Evolutionary conservation across 1,284 basidiomycete species (phyloP).

Genomic region (Ustilago sp.): DNA sequence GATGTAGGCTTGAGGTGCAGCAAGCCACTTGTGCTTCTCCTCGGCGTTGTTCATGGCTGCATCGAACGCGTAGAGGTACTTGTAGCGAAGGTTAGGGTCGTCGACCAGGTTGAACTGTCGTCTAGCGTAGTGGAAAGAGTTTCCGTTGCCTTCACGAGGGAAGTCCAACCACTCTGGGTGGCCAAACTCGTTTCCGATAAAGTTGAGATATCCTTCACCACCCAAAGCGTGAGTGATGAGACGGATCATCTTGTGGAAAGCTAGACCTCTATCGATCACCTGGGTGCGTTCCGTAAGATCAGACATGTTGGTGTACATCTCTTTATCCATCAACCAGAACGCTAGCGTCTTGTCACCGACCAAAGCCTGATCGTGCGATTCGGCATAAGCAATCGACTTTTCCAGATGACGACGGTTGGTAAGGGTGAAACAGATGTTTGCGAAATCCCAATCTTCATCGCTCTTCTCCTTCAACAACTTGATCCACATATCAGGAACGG

Average conservation of each 20-base stretch:
- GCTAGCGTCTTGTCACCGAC: conserved; percentile 93
- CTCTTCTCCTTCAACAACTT: conserved; percentile 92
- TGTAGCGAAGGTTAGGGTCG: conserved; percentile 85
- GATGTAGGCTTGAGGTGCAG: conserved; percentile 77
- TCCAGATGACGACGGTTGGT: conserved; percentile 90
- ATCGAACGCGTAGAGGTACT: conserved; percentile 93
- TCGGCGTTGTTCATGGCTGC: conserved; percentile 91
- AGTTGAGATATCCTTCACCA: conserved; percentile 97
- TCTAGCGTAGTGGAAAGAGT: conserved; percentile 89
- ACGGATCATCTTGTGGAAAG: conserved; percentile 96
- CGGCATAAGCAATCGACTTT: conserved; percentile 92
- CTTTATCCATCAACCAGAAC: conserved; percentile 99
- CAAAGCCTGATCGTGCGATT: conserved; percentile 96
- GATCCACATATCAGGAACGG: conserved; percentile 99
- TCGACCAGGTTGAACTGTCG: conserved; percentile 96
- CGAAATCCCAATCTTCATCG: conserved; percentile 91
- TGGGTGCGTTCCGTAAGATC: conserved; percentile 87
- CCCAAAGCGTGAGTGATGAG: conserved; percentile 90
- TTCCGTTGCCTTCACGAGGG: conserved; percentile 91
- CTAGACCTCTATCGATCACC: conserved; percentile 86
- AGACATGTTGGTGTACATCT: conserved; percentile 89
- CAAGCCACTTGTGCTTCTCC: conserved; percentile 84
- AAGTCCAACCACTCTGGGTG: conserved; percentile 99
- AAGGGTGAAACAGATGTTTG: conserved; percentile 86
- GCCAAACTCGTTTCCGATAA: conserved; percentile 97